Conservation (phyloP, 2,329 filamentous ascomycete genomes). For the Parastagonospora nodorum region DNA sequence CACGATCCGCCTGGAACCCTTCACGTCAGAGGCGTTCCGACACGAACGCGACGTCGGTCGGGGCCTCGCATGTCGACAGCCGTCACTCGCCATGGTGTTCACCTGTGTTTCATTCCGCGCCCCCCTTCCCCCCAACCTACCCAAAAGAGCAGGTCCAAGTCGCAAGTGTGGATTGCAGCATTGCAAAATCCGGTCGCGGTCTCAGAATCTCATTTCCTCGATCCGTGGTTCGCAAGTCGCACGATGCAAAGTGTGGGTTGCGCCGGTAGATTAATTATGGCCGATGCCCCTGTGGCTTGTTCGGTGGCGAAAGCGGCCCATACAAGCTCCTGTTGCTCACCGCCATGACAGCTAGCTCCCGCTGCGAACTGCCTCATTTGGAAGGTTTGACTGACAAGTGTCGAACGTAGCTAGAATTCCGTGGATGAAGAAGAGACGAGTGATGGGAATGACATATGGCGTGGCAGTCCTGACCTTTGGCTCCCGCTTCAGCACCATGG, state of each 20-base stretch:
- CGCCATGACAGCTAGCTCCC: not conserved
- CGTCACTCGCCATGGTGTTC: not conserved
- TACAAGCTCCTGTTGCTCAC: not conserved
- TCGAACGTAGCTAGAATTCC: constrained; percentile 11
- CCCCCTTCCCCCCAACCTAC: not conserved
- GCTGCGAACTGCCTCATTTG: constrained; percentile 1
- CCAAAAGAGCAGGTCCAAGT: not conserved
- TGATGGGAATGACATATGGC: not conserved
- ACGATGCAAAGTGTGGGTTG: too few species aligned
- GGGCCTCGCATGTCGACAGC: not conserved
- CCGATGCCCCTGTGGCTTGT: too few species aligned
- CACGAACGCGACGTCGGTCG: not conserved
- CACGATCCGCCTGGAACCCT: too few species aligned
- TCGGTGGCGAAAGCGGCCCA: not conserved
- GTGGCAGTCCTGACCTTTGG: not conserved
- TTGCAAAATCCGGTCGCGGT: not conserved
- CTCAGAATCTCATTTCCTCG: not conserved
- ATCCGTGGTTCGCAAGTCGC: not conserved
- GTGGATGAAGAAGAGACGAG: not conserved
- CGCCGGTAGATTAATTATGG: too few species aligned
- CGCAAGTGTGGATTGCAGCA: not conserved
- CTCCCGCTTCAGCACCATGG: not conserved
- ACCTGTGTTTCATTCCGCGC: not conserved
- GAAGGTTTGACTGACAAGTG: constrained; percentile 8
- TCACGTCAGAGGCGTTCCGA: not conserved